Percentiles rank a stretch among this genome's conserved stretches.
Evolutionary conservation across 2,329 filamentous ascomycete species (phyloP).

Genomic region (Bipolaris sorokiniana): DNA sequence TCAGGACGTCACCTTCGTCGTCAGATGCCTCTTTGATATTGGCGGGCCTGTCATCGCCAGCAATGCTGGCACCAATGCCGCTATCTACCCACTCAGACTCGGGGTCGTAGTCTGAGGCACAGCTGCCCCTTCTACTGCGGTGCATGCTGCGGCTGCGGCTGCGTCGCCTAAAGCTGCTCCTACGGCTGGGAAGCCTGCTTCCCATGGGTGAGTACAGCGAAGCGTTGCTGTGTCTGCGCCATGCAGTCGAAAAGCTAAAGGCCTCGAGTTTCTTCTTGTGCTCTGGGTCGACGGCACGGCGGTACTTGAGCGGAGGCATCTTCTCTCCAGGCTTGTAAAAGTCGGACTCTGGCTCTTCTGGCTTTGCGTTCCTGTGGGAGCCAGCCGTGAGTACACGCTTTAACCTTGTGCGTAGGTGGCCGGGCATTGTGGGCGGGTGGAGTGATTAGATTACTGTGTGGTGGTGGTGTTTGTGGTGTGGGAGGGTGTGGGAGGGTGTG

Average conservation of each 20-base stretch:
- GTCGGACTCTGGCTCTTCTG: constrained; percentile 50
- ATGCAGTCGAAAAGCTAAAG: constrained; percentile 56
- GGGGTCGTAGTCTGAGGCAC: constrained; percentile 46
- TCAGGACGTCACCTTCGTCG: constrained; percentile 53
- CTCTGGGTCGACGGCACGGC: constrained; percentile 56
- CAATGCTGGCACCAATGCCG: constrained; percentile 44
- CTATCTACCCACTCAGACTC: constrained; percentile 46
- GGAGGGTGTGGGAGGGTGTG: neutral
- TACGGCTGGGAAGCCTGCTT: constrained; percentile 53
- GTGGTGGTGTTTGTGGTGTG: constrained; percentile 7
- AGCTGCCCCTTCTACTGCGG: constrained; percentile 45
- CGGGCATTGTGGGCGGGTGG: constrained; percentile 45
- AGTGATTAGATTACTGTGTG: constrained; percentile 3
- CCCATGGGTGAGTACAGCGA: constrained; percentile 58
- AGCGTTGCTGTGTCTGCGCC: constrained; percentile 54
- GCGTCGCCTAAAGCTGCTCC: constrained; percentile 42
- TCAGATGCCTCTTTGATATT: constrained; percentile 53
- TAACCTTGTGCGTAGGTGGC: constrained; percentile 53
- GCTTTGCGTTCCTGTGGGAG: constrained; percentile 37
- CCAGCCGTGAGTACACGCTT: constrained; percentile 52
- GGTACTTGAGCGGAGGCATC: constrained; percentile 59
- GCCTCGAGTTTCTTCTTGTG: constrained; percentile 58
- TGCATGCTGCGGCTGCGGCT: constrained; percentile 40
- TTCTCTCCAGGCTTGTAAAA: constrained; percentile 60
- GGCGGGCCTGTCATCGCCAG: constrained; percentile 37